Evolutionary conservation across 176 grass and related monocot genomes (phyloP).

Genomic region (Zizania latifolia): DNA sequence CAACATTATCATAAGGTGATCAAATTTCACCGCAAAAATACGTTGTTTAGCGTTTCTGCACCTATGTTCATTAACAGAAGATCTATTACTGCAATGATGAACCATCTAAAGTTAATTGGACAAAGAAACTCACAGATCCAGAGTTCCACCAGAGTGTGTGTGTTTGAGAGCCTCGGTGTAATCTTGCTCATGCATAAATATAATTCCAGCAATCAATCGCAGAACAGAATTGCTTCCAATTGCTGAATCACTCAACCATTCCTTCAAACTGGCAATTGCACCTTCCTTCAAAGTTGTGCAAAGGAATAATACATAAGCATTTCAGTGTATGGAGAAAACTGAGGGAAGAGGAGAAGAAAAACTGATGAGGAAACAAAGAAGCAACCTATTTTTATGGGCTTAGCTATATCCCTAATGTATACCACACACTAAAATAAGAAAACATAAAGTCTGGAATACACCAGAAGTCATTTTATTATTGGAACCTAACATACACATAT

Average conservation of each 20-base stretch:
- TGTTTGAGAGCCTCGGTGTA: slow-evolving; percentile 65
- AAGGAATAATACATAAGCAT: slow-evolving; percentile 15
- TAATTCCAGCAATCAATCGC: slow-evolving; percentile 55
- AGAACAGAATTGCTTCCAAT: slow-evolving; percentile 60
- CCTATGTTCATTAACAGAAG: neutral
- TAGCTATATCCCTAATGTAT: neutral
- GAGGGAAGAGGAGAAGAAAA: neutral
- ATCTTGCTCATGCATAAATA: slow-evolving; percentile 73
- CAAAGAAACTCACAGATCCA: slow-evolving; percentile 51
- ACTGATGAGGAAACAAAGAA: neutral
- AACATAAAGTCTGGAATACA: neutral
- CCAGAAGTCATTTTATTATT: too few relatives aligned
- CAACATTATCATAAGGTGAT: neutral
- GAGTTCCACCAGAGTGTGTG: slow-evolving; percentile 66
- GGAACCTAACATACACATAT: neutral
- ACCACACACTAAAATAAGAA: neutral
- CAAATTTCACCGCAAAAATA: neutral
- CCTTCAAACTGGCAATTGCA: slow-evolving; percentile 51
- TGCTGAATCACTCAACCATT: slow-evolving; percentile 67
- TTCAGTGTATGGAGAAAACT: slow-evolving; percentile 5
- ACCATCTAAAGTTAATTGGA: neutral
- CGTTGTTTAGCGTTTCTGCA: neutral
- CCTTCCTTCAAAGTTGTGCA: slow-evolving; percentile 45
- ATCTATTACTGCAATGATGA: slow-evolving; percentile 3
- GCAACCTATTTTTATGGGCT: neutral